Conservation (phyloP, 2,329 filamentous ascomycete species). For the Escovopsis sp. region DNA sequence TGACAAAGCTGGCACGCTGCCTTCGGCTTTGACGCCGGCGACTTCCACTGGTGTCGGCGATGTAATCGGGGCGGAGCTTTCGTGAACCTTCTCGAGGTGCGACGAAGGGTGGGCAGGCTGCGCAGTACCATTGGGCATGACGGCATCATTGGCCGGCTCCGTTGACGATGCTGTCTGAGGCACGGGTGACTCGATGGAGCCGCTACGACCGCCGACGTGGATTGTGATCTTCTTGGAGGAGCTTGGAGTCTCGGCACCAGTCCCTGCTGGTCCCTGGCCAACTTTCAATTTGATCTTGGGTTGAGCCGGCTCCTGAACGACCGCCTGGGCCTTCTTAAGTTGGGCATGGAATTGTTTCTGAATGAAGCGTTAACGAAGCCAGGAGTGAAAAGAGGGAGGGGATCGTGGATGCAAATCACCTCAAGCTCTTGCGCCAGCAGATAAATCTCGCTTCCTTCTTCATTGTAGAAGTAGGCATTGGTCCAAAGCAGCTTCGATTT, state of each 20-base stretch:
- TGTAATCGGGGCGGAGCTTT: constrained; percentile 21
- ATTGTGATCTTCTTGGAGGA: constrained; percentile 54
- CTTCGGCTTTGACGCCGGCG: constrained; percentile 22
- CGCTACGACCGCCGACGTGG: constrained; percentile 48
- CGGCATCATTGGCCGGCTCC: constrained; percentile 7
- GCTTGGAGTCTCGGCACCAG: constrained; percentile 24
- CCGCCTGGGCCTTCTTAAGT: constrained; percentile 55
- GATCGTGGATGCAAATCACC: constrained; percentile 27
- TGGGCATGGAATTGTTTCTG: constrained; percentile 56
- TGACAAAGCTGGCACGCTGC: constrained; percentile 15
- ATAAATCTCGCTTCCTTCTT: constrained; percentile 78
- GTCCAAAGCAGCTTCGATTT: constrained; percentile 71
- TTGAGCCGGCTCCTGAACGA: constrained; percentile 56
- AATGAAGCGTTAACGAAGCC: constrained; percentile 5
- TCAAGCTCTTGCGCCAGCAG: constrained; percentile 64
- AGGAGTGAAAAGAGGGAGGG: too few relatives aligned
- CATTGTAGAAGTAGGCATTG: constrained; percentile 82
- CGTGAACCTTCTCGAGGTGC: constrained; percentile 25
- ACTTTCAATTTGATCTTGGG: constrained; percentile 74
- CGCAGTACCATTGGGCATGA: constrained; percentile 4
- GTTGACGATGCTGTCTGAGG: constrained; percentile 20
- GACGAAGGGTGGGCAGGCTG: neutral
- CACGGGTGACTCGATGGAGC: constrained; percentile 36
- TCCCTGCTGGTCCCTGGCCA: constrained; percentile 20
- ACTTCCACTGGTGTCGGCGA: constrained; percentile 32